Evolutionary conservation across 2,329 filamentous ascomycete genomes (phyloP).

Genomic region (Diaporthe humulicola): DNA sequence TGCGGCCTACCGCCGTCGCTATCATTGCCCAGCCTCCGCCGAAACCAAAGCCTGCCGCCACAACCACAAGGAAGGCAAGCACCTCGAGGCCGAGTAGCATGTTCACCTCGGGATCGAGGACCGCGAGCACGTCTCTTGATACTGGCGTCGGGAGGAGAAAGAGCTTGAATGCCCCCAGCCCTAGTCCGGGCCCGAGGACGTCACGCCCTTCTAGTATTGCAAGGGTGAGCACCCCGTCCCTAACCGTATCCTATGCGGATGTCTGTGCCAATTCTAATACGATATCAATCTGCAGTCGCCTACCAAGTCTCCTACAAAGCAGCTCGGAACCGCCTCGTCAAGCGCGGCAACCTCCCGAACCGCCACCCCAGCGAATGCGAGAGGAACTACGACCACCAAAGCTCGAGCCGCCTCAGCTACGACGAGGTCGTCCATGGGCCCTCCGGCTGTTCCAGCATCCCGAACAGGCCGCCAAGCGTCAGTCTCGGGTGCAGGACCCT

Average conservation of each 20-base stretch:
- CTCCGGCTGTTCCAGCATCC: slow-evolving; percentile 65
- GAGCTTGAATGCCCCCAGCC: slow-evolving; percentile 80
- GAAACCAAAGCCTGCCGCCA: slow-evolving; percentile 56
- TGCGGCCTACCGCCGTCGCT: slow-evolving; percentile 78
- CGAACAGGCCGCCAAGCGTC: slow-evolving; percentile 60
- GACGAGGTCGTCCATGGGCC: slow-evolving; percentile 76
- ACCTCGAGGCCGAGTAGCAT: slow-evolving; percentile 62
- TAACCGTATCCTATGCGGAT: not conserved
- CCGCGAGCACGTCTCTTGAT: slow-evolving; percentile 62
- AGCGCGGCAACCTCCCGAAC: slow-evolving; percentile 73
- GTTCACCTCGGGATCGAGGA: slow-evolving; percentile 55
- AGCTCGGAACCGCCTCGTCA: slow-evolving; percentile 68
- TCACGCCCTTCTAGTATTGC: slow-evolving; percentile 68
- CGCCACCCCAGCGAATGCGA: slow-evolving; percentile 71
- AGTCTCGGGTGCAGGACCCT: slow-evolving; percentile 53
- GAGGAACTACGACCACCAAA: slow-evolving; percentile 60
- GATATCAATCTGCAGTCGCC: slow-evolving; percentile 69
- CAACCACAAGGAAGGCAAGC: slow-evolving; percentile 54
- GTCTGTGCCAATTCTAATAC: slow-evolving; percentile 15
- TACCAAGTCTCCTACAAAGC: slow-evolving; percentile 84
- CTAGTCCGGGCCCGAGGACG: slow-evolving; percentile 74
- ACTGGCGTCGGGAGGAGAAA: slow-evolving; percentile 71
- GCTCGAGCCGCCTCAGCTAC: slow-evolving; percentile 68
- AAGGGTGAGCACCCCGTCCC: slow-evolving; percentile 59
- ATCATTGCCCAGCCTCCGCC: slow-evolving; percentile 65